phyloP scores from a whole-genome alignment of 2,329 filamentous ascomycete species.

The Hypoxylon sp. region DNA sequence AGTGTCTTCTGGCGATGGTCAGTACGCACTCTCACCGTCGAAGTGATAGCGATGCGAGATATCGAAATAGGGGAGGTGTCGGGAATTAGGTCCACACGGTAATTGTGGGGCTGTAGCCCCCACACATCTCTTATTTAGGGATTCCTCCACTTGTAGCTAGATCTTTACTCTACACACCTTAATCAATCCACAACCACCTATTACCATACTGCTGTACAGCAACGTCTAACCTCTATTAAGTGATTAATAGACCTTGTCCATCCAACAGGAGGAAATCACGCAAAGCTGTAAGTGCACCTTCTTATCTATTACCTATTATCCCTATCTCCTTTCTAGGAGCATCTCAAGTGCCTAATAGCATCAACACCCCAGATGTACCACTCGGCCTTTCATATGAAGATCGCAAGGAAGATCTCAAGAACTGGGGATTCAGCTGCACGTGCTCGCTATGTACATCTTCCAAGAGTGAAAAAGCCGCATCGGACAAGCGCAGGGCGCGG shows the following conservation, averaged over 20 bases:
- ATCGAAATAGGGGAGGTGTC: constrained; percentile 36
- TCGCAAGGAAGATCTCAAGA: constrained; percentile 30
- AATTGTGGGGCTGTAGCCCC: too few species aligned
- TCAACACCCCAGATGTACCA: constrained; percentile 28
- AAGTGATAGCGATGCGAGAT: constrained; percentile 39
- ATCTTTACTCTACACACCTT: too few species aligned
- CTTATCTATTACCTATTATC: neutral
- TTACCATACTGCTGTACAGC: too few species aligned
- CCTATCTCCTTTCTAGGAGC: neutral
- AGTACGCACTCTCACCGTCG: constrained; percentile 28
- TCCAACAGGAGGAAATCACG: constrained; percentile 42
- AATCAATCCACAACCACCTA: too few species aligned
- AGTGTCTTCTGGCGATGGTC: constrained; percentile 43
- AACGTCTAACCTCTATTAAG: too few species aligned
- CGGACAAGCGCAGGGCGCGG: constrained; percentile 27
- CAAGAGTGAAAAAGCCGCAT: constrained; percentile 17
- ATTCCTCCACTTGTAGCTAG: too few species aligned
- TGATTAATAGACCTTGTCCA: too few species aligned
- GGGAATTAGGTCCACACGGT: too few species aligned
- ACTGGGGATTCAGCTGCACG: constrained; percentile 37
- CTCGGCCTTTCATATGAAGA: constrained; percentile 37
- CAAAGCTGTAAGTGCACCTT: constrained; percentile 38
- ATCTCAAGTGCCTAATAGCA: neutral
- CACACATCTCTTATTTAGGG: too few species aligned
- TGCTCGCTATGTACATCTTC: constrained; percentile 34